Base-by-base conservation (phyloP, 1,284 basidiomycete genomes). In the Peniophora sp. region DNA sequence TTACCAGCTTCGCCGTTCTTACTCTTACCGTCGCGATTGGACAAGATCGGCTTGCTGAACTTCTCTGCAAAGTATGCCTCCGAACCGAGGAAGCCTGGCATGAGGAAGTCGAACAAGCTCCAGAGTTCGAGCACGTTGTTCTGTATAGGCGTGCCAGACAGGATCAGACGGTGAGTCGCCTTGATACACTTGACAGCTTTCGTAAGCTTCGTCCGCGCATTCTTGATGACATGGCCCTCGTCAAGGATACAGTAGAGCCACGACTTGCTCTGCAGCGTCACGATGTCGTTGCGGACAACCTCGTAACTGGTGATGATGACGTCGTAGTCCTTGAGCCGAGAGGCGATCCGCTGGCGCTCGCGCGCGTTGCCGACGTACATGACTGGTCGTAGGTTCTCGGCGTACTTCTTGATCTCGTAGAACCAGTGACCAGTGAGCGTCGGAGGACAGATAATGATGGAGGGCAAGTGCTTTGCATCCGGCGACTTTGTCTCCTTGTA, bases 221-320 rank as follows among this genome's bases (percentile, higher is more conserved):
- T 98, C 76, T 98, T 98, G 72, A 99, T 99, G 58, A 98, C 83
- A 67, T 99, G 97, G 0, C 97, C 97, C 70, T 99, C 97, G 65
- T 99, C 97, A 46, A 99, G 79, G 44, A 99, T 88, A 69, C 95
- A 98, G 67, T 98, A 99, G 48, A 97, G 78, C 92, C 93, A 99
- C 58, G 85, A 80, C 55, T 89, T 66, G 48, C 78, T 75, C 57
- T 86, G 78, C 8, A 99, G 74, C 52, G 78, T 83, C 17, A 78
- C 69, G 52, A 98, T 90, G 66, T 99, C 97, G 68, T 98, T 97
- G 44, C 97, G 85, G 24, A 98, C 91, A 12, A 95, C 89, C 66
- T 99, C 97, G 68, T 99, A 99, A 0, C 96, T 98, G 24, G 92
- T 96, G 61, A 99, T 91, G 54, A 99, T 85, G 17, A 96, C 78